Percentiles rank a stretch among this genome's conserved stretches.
phyloP scores from a whole-genome alignment of 257 asterid species.

The Lavandula angustifolia region DNA sequence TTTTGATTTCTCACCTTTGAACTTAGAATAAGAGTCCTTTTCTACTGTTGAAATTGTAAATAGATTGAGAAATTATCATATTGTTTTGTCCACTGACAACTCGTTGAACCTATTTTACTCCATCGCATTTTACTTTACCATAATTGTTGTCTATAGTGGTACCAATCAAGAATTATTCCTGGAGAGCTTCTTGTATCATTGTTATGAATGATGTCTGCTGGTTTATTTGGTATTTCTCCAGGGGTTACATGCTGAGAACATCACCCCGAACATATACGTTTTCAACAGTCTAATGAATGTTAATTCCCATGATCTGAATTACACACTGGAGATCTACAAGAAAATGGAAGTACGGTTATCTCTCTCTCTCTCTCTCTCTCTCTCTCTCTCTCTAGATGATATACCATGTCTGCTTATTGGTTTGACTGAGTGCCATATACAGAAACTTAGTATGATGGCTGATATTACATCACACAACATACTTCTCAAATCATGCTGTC shows the following conservation, averaged over 20 bases:
- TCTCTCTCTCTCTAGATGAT: conserved; percentile 28
- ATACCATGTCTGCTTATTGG: conserved; percentile 30
- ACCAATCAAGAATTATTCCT: conserved; percentile 11
- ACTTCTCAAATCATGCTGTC: conserved; percentile 80
- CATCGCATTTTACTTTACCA: conserved; percentile 3
- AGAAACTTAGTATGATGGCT: conserved; percentile 71
- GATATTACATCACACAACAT: conserved; percentile 82
- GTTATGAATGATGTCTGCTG: conserved; percentile 29
- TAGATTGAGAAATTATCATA: neutral
- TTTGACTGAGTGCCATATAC: conserved; percentile 34
- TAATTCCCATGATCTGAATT: conserved; percentile 77
- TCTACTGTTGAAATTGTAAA: neutral
- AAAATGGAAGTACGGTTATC: conserved; percentile 69
- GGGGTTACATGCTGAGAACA: conserved; percentile 63
- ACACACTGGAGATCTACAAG: conserved; percentile 65
- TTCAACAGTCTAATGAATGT: conserved; percentile 96
- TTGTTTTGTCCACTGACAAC: conserved; percentile 2
- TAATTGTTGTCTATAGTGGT: conserved; percentile 17
- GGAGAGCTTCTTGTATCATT: conserved; percentile 15
- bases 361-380: conserved; percentile 26
- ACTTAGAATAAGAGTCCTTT: neutral
- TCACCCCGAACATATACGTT: conserved; percentile 70
- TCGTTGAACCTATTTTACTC: conserved; percentile 7
- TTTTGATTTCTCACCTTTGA: conserved; percentile 8
- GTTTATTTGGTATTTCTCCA: conserved; percentile 46